These are phyloP conservation scores for Parastagonospora nodorum DNA, from an alignment of 2,329 filamentous ascomycete species.

Conservation along the genomic window DNA sequence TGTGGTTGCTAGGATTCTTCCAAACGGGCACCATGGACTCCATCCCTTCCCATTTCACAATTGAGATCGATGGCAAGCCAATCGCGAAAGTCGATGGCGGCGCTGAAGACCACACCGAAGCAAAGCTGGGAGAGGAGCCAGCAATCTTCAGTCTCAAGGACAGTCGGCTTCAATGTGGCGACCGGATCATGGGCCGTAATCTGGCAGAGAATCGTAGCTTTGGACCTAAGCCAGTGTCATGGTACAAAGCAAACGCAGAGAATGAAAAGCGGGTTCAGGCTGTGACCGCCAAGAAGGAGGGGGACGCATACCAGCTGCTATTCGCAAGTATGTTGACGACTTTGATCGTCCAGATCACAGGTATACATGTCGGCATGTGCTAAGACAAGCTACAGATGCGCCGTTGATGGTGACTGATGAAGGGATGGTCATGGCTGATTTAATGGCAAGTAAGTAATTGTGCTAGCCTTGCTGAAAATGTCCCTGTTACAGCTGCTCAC, in stretches of 20 bases:
- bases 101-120: slow-evolving; percentile 20
- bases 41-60: slow-evolving; percentile 22
- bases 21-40: slow-evolving; percentile 17
- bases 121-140: slow-evolving; percentile 19
- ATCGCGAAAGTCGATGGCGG: slow-evolving; percentile 16
- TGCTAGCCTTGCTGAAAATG: background rate
- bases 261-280: slow-evolving; percentile 12
- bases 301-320: slow-evolving; percentile 15
- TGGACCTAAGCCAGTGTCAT: slow-evolving; percentile 24
- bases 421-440: slow-evolving; percentile 14
- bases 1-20: slow-evolving; percentile 10
- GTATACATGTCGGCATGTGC: background rate
- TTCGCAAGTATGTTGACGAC: slow-evolving; percentile 19
- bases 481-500: background rate
- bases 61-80: slow-evolving; percentile 25
- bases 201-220: slow-evolving; percentile 23
- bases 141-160: slow-evolving; percentile 26
- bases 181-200: slow-evolving; percentile 22
- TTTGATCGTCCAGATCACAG: background rate
- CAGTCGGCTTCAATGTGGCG: slow-evolving; percentile 19
- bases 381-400: slow-evolving; percentile 9
- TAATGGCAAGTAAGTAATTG: slow-evolving; percentile 14
- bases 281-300: slow-evolving; percentile 22
- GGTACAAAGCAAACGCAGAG: slow-evolving; percentile 23
- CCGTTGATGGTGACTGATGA: slow-evolving; percentile 13